Conservation (phyloP, 805 yeast genomes). For the Starmerella vaccinii region DNA sequence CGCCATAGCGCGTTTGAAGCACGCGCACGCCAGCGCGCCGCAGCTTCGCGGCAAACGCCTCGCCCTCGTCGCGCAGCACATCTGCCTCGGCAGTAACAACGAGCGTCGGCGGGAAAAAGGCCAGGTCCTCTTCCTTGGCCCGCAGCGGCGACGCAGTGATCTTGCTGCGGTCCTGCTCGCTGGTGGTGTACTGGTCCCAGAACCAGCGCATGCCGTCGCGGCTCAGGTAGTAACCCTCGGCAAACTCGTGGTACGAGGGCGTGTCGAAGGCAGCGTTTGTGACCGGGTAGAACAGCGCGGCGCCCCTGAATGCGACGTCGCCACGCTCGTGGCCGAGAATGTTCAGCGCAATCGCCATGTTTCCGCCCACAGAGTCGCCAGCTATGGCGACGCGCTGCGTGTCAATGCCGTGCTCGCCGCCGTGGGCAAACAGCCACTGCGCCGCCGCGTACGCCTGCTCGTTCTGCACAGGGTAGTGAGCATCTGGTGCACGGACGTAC, state of each 20-base stretch:
- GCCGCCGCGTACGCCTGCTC: conserved; percentile 2
- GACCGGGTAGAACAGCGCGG: conserved; percentile 1
- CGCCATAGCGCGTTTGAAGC: neutral
- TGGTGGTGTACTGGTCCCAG: conserved; percentile 4
- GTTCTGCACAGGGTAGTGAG: conserved; percentile 3
- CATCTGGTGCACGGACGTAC: neutral
- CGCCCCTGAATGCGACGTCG: neutral
- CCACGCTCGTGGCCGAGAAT: conserved; percentile 2
- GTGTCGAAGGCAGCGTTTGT: neutral
- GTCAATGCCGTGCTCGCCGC: neutral
- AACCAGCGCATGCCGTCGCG: conserved; percentile 4
- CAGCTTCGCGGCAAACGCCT: conserved; percentile 3
- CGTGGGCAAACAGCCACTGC: neutral
- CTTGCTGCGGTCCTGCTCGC: neutral
- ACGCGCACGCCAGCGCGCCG: conserved; percentile 1
- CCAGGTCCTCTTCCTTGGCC: neutral
- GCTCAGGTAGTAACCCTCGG: neutral
- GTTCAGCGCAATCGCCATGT: conserved; percentile 6
- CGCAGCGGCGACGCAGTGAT: conserved; percentile 5
- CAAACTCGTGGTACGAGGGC: neutral
- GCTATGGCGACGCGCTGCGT: neutral
- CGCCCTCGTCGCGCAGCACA: conserved; percentile 2
- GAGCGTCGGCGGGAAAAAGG: neutral
- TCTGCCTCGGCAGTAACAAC: neutral
- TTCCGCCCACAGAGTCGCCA: conserved; percentile 8